Evolutionary conservation across 129 eudicot genomes (phyloP), one percentile per base, ranked within the genome.

Genomic region (Centaurea solstitialis): DNA sequence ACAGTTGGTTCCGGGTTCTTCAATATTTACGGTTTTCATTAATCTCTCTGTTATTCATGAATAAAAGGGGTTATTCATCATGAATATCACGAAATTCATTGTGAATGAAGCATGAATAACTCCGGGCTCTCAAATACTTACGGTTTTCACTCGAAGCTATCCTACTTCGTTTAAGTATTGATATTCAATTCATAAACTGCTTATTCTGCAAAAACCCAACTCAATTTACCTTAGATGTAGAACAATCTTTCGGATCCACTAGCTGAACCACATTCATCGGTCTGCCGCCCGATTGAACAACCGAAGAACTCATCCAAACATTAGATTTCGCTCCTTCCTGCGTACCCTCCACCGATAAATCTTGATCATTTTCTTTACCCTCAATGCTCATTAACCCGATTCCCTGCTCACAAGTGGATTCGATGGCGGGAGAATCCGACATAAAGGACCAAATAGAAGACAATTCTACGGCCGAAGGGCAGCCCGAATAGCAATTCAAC

Each of bases 381-480:
- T 85, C 74, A 39, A 94, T 92, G 82, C 86, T 89, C 93, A 94
- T 88, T 45, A 84, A 87, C 43, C 93, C 90, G 82, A 94, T 70
- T 80, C 88, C 92, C 78, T 83, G 86, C 83, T 94, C 93, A 79
- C 97, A 92, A 71, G 91, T 74, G 22, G 97, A 81, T 74, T 85
- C 89, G 20, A 65, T 90, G 62, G 22, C 85, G 26, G 90, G 90
- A 67, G 79, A 22, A 33, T 87, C 94, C 43, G 78, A 75, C 77
- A 90, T 81, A 69, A 94, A 94, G 2, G 97, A 80, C 99, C 97
- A 94, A 59, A 90, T 85, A 11, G 77, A 77, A 24, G 94, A 86
- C 41, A 92, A 84, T 28, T 92, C 99, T 4, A 71, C 87, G 7
- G 97, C 87, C 5, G 99, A 92, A 6, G 99, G 99, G 80, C 99